Percentiles rank a stretch among this genome's conserved stretches.
phyloP scores from a whole-genome alignment of 306 rosid species.

The Spatholobus suberectus region DNA sequence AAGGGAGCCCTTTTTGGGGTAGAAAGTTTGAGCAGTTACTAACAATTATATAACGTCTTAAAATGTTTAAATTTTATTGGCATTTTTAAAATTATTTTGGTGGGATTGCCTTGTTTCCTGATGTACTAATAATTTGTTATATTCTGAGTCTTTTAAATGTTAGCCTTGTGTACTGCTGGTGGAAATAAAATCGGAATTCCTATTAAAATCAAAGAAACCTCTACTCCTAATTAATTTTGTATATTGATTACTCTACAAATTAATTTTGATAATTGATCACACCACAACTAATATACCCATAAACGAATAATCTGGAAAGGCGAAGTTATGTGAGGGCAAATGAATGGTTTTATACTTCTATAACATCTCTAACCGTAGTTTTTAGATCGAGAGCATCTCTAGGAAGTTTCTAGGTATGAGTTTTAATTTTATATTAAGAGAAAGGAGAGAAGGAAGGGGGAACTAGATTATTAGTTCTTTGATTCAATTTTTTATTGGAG shows the following conservation, averaged over 20 bases:
- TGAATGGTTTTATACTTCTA: background rate
- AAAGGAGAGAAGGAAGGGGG: background rate
- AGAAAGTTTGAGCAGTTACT: background rate
- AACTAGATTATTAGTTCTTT: background rate
- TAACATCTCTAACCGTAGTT: background rate
- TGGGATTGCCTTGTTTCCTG: background rate
- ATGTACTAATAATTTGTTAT: background rate
- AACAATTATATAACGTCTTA: background rate
- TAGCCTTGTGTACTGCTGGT: background rate
- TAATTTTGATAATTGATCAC: no score
- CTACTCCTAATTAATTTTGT: background rate
- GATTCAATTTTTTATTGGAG: background rate
- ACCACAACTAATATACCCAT: background rate
- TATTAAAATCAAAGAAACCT: background rate
- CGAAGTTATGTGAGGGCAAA: background rate
- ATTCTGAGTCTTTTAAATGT: background rate
- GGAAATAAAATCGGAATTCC: background rate
- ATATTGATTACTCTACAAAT: no score
- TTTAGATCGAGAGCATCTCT: background rate
- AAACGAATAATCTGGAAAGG: background rate
- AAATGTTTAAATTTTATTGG: background rate
- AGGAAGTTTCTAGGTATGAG: background rate
- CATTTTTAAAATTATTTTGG: background rate
- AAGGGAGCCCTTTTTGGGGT: background rate
- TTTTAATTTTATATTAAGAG: background rate